phyloP scores from a whole-genome alignment of 176 grass and related monocot genomes.

The Musa schizocarpa region DNA sequence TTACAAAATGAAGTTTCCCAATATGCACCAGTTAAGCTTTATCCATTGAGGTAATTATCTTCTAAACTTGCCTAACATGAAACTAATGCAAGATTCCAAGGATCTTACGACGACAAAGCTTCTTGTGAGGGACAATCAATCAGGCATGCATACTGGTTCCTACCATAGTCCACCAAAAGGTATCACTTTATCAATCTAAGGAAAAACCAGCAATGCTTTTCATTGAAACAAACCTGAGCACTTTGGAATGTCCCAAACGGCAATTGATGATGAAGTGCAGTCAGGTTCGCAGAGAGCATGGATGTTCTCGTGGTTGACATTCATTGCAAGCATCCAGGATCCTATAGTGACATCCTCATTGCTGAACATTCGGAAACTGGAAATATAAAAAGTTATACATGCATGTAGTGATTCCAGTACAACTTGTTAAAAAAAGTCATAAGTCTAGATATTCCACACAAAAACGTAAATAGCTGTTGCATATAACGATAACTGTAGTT shows the following conservation, averaged over 20 bases:
- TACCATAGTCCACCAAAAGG: background rate
- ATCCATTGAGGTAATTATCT: background rate
- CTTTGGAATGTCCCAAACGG: slow-evolving; percentile 99
- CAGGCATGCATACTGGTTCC: background rate
- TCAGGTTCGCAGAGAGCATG: slow-evolving; percentile 73
- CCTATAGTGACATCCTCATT: slow-evolving; percentile 97
- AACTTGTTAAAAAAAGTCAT: background rate
- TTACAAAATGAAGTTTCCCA: background rate
- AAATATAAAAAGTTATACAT: slow-evolving; percentile 18
- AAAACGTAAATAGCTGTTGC: background rate
- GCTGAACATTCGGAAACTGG: slow-evolving; percentile 98
- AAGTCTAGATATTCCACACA: background rate
- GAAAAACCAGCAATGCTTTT: slow-evolving; percentile 2
- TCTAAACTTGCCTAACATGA: background rate
- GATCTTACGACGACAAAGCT: background rate
- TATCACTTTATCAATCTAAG: slow-evolving; percentile 13
- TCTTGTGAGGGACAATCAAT: background rate
- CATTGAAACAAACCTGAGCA: slow-evolving; percentile 72
- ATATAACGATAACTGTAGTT: background rate
- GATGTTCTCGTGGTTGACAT: slow-evolving; percentile 88
- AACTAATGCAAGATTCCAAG: background rate
- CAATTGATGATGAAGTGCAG: slow-evolving; percentile 70
- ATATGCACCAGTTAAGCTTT: background rate
- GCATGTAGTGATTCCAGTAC: background rate
- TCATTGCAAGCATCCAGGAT: slow-evolving; percentile 99